Evolutionary conservation across 805 yeast genomes (phyloP).

Genomic region (Nakazawaea ishiwadae): DNA sequence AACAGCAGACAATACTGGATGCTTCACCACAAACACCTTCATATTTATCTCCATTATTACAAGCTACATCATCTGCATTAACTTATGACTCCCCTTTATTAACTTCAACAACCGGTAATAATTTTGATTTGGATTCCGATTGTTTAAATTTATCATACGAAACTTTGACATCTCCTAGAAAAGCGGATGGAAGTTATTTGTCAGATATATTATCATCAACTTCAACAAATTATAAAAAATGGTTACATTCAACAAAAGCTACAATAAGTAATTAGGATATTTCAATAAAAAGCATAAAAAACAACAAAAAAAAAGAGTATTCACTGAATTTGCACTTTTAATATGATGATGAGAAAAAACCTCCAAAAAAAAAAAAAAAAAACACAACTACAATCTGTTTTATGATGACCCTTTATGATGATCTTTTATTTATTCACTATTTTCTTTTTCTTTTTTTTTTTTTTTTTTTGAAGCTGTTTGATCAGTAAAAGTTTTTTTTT

Average conservation of each 20-base stretch:
- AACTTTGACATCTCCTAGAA: background rate
- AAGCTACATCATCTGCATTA: conserved; percentile 1
- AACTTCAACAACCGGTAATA: background rate
- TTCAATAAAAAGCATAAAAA: no score
- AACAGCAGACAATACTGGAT: background rate
- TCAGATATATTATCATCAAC: conserved; percentile 13
- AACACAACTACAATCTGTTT: no score
- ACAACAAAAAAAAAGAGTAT: no score
- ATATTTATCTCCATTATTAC: conserved; percentile 6
- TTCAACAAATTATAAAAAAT: conserved; percentile 14
- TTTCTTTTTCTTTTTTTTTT: no score
- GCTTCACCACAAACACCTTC: background rate
- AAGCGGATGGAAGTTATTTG: background rate
- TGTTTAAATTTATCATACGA: conserved; percentile 7
- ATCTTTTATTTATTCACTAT: no score
- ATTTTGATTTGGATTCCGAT: conserved; percentile 12
- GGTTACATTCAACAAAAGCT: conserved; percentile 13
- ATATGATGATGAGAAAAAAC: no score
- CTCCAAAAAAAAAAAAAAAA: no score
- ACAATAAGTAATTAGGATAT: background rate
- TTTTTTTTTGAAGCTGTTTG: no score
- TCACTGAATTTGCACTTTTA: no score
- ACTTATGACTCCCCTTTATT: conserved; percentile 13
- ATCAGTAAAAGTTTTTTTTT: no score
- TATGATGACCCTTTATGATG: no score